These are phyloP conservation scores for Pyracantha coccinea DNA, from an alignment of 331 rosid species.

Conservation along the genomic window DNA sequence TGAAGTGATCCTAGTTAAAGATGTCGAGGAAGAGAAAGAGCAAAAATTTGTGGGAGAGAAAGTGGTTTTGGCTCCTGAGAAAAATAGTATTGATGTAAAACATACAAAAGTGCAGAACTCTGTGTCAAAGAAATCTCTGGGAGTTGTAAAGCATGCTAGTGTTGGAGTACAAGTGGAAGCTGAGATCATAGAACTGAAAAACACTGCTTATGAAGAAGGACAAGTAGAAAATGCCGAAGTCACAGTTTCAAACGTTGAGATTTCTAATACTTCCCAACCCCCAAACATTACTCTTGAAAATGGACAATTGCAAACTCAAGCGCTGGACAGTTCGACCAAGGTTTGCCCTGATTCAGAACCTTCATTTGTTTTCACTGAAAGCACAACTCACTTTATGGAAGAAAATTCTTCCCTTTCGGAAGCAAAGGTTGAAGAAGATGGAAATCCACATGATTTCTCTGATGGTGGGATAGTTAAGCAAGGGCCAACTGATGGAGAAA, in stretches of 20 bases:
- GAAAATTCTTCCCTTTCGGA: slow-evolving; percentile 17
- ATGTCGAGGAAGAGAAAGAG: slow-evolving; percentile 24
- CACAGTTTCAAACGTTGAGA: slow-evolving; percentile 27
- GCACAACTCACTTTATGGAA: slow-evolving; percentile 17
- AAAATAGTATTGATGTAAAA: slow-evolving; percentile 13
- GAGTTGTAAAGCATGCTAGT: slow-evolving; percentile 18
- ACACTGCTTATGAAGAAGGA: slow-evolving; percentile 17
- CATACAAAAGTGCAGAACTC: slow-evolving; percentile 15
- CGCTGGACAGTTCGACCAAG: slow-evolving; percentile 20
- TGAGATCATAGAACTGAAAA: slow-evolving; percentile 24
- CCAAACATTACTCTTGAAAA: slow-evolving; percentile 5
- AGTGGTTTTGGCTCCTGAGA: slow-evolving; percentile 17
- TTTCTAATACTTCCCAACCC: slow-evolving; percentile 20
- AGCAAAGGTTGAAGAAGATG: slow-evolving; percentile 24
- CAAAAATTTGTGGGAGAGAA: slow-evolving; percentile 29
- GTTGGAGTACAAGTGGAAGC: slow-evolving; percentile 27
- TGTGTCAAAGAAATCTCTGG: slow-evolving; percentile 18
- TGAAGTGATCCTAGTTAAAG: slow-evolving; percentile 26
- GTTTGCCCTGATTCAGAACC: slow-evolving; percentile 17
- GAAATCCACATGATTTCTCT: slow-evolving; percentile 25
- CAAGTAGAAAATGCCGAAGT: slow-evolving; percentile 31
- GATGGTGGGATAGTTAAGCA: slow-evolving; percentile 21
- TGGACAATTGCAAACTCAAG: slow-evolving; percentile 22
- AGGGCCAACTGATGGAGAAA: slow-evolving; percentile 46
- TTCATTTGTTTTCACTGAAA: slow-evolving; percentile 24